Evolutionary conservation across 2,329 filamentous ascomycete species (phyloP).

Genomic region (Fusarium continuum): DNA sequence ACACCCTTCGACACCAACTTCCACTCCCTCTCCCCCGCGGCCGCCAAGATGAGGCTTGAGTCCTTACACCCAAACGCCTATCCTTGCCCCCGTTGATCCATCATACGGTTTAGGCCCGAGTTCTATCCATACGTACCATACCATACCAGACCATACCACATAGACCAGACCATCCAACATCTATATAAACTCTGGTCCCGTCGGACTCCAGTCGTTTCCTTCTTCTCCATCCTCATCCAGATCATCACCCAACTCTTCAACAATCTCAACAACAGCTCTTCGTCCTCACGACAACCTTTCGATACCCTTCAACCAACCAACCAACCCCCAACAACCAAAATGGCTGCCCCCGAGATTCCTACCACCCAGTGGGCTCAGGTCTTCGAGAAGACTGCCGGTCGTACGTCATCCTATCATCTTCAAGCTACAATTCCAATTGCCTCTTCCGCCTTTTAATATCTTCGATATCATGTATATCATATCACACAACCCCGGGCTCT

Average conservation of each 20-base stretch:
- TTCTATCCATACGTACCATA: constrained; percentile 27
- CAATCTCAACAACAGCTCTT: constrained; percentile 29
- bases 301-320: constrained; percentile 30
- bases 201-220: constrained; percentile 32
- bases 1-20: constrained; percentile 23
- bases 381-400: constrained; percentile 80
- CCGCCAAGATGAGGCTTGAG: constrained; percentile 41
- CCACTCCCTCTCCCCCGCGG: constrained; percentile 41
- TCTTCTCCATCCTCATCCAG: constrained; percentile 43
- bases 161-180: constrained; percentile 27
- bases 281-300: constrained; percentile 38
- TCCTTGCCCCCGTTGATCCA: constrained; percentile 39
- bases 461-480: constrained; percentile 13
- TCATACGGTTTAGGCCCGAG: constrained; percentile 42
- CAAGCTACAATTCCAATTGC: constrained; percentile 9
- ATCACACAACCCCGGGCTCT: background rate
- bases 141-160: constrained; percentile 16
- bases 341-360: constrained; percentile 66
- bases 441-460: constrained; percentile 11
- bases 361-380: constrained; percentile 92
- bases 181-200: constrained; percentile 44
- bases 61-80: constrained; percentile 33
- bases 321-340: constrained; percentile 35
- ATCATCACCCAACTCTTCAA: constrained; percentile 41
- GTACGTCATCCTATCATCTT: constrained; percentile 53